Evolutionary conservation across 345 rosid species (phyloP), one percentile per base, ranked within the genome.

Genomic region (Mercurialis annua): DNA sequence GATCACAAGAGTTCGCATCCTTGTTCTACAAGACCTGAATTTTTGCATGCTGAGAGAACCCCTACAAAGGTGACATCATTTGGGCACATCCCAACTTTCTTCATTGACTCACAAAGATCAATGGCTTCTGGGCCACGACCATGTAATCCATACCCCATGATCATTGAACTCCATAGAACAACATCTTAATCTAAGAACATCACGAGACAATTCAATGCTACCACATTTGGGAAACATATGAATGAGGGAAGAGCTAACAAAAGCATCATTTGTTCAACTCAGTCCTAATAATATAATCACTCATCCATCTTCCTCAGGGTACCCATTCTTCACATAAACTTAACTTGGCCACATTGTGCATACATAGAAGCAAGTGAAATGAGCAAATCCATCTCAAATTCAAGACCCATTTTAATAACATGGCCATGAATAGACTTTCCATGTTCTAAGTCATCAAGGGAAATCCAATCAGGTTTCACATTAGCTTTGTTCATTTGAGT

Each of bases 111-210:
- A 69, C 80, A 87, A 67, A 87, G 81, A 71, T 67, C 55, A 69
- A 87, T 80, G 36, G 88, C 81, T 81, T 87, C 92, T 70, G 20
- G 73, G 29, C 81, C 89, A 30, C 47, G 54, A 2, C 96, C 96
- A 71, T 83, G 92, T 65, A 87, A 66, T 70, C 89, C 92, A 64
- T 90, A 90, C 34, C 90, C 91, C 21, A 84, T 74, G 50, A 84
- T 83, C 89, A 85, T 85, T 31, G 89, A 83, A 74, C 89, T 89
- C 92, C 92, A 87, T 67, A 77, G 65, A 40, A 87, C 92, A 65
- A 85, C 85, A 73, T 87, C 90, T 66, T 82, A 84, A 57, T 83
- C 70, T 38, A 55, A 90, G 87, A 66, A 87, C 80, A 46, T 29
- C 26, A 20, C 81, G 73, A 43, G 96, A 84, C 53, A 70, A n/a